These are phyloP conservation scores for Candida krabiensis DNA, from an alignment of 805 yeast genomes.

Conservation along the genomic window DNA sequence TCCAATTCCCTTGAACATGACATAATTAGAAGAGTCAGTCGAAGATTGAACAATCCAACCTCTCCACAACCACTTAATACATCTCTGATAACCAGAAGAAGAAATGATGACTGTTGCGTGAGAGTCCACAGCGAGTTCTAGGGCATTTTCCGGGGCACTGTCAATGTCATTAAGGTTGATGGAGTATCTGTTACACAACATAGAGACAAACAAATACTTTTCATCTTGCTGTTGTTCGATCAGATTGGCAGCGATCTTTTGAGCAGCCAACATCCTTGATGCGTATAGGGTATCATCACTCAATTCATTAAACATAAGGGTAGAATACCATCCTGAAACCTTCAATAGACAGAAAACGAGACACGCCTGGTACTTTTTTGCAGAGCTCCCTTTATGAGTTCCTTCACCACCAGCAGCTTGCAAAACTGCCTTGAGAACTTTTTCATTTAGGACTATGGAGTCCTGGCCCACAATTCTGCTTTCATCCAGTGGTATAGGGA, in stretches of 20 bases:
- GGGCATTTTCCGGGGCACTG: constrained; percentile 65
- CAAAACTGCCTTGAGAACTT: constrained; percentile 58
- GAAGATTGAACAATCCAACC: constrained; percentile 88
- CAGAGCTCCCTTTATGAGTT: constrained; percentile 54
- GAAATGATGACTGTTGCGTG: constrained; percentile 77
- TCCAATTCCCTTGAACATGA: constrained; percentile 58
- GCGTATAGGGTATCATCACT: constrained; percentile 65
- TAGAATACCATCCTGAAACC: constrained; percentile 78
- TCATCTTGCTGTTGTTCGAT: constrained; percentile 64
- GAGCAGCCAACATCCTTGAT: constrained; percentile 68
- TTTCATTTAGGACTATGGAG: constrained; percentile 57
- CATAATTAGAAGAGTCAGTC: constrained; percentile 66
- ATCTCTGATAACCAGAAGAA: constrained; percentile 79
- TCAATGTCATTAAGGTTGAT: constrained; percentile 64
- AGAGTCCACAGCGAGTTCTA: constrained; percentile 84
- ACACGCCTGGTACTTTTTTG: constrained; percentile 64
- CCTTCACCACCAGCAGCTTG: constrained; percentile 84
- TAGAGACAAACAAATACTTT: constrained; percentile 64
- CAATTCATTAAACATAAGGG: constrained; percentile 56
- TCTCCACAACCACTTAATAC: constrained; percentile 88
- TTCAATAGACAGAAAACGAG: constrained; percentile 69
- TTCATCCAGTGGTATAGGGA: constrained; percentile 63
- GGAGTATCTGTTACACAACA: constrained; percentile 74
- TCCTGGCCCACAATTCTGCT: constrained; percentile 51
- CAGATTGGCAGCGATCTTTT: constrained; percentile 65